Conservation (phyloP, 2,329 filamentous ascomycete genomes). For the Alternaria arborescens region DNA sequence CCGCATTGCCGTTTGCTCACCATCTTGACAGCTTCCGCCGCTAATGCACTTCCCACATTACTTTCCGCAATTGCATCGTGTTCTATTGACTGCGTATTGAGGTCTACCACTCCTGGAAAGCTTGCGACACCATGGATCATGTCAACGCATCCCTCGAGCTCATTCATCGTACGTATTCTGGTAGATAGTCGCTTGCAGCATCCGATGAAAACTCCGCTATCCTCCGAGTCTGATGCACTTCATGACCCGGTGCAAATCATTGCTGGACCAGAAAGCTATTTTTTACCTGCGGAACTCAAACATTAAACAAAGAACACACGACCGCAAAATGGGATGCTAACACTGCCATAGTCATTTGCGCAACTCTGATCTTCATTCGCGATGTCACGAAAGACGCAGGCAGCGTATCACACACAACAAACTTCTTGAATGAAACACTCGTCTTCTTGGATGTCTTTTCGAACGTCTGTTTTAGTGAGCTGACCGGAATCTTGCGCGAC, state of each 20-base stretch:
- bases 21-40: conserved; percentile 1
- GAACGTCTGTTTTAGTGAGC: conserved; percentile 22
- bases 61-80: not conserved
- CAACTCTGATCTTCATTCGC: conserved; percentile 28
- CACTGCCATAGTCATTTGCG: conserved; percentile 16
- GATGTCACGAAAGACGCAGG: conserved; percentile 16
- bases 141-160: conserved; percentile 19
- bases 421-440: conserved; percentile 13
- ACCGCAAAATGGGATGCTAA: conserved; percentile 4
- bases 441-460: conserved; percentile 24
- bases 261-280: not conserved
- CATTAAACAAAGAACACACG: not conserved
- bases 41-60: not conserved
- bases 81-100: not conserved
- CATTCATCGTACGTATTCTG: conserved; percentile 13
- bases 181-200: not conserved
- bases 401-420: conserved; percentile 4
- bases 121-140: conserved; percentile 13
- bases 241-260: not conserved
- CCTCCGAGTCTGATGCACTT: not conserved
- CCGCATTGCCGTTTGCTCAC: conserved; percentile 3
- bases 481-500: conserved; percentile 20
- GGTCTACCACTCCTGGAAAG: not conserved
- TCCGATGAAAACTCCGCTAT: not conserved
- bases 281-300: not conserved